These are phyloP conservation scores for Fibroporia radiculosa DNA, from an alignment of 768 basidiomycete species.

Conservation along the genomic window DNA sequence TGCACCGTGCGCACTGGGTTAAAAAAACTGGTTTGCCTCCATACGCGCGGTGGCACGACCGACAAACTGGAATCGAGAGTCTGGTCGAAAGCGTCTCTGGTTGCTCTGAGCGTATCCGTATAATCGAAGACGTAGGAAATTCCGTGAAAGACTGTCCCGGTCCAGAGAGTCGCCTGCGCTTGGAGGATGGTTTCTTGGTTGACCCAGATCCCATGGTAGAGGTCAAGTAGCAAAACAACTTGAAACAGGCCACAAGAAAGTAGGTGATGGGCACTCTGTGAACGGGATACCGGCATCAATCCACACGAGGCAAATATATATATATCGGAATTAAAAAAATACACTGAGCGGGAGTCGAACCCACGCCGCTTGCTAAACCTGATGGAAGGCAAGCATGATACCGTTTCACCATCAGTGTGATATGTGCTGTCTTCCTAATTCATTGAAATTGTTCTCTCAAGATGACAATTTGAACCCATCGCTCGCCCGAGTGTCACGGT, in stretches of 20 bases:
- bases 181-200: not conserved
- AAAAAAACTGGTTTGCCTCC: constrained; percentile 7
- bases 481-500: no score
- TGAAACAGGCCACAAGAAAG: no score
- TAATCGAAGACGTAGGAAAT: not conserved
- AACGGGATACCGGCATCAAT: no score
- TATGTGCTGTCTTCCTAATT: not conserved
- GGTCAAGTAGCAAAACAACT: no score
- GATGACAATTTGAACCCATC: no score
- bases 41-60: constrained; percentile 12
- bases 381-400: constrained; percentile 89
- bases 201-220: not conserved
- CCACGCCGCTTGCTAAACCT: constrained; percentile 31
- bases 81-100: not conserved
- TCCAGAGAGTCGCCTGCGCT: not conserved
- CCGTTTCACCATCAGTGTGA: constrained; percentile 75
- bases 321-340: no score
- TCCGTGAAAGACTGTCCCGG: no score
- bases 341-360: constrained; percentile 29
- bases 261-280: no score
- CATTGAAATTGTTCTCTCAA: not conserved
- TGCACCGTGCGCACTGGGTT: constrained; percentile 11
- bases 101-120: not conserved
- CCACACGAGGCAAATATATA: no score
- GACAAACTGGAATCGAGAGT: constrained; percentile 7